Evolutionary conservation across 331 rosid species (phyloP).

Genomic region (Malus hybrid): DNA sequence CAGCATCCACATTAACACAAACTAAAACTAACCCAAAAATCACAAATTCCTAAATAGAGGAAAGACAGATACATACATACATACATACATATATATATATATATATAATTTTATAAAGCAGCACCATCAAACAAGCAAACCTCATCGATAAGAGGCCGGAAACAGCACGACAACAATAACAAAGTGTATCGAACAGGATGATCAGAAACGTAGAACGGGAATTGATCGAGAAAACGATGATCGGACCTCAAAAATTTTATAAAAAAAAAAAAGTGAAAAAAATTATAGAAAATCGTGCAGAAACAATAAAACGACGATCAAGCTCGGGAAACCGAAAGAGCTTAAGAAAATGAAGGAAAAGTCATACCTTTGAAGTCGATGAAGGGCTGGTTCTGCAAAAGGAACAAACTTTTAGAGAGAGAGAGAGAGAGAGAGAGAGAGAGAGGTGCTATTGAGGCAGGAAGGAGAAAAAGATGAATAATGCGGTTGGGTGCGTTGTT

Average conservation of each 20-base stretch:
- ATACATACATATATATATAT: too few relatives aligned
- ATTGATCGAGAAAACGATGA: conserved; percentile 18
- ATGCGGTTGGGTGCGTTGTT: conserved; percentile 37
- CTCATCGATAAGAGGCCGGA: conserved; percentile 9
- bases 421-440: conserved; percentile 3
- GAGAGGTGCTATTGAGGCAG: background rate
- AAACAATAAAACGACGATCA: conserved; percentile 9
- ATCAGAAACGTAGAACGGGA: conserved; percentile 1
- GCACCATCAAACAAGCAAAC: background rate
- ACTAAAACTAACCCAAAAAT: background rate
- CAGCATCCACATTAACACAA: background rate
- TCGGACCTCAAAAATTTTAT: background rate
- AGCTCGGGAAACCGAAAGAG: background rate
- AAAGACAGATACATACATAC: background rate
- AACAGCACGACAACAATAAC: conserved; percentile 11
- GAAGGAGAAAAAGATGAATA: conserved; percentile 26
- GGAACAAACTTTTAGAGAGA: conserved; percentile 15
- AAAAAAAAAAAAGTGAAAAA: background rate
- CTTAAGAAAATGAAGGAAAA: background rate
- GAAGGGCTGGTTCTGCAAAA: conserved; percentile 20
- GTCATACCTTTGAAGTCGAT: conserved; percentile 26
- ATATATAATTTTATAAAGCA: background rate
- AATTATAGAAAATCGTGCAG: background rate
- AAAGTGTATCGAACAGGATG: conserved; percentile 7
- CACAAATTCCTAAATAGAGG: background rate